Evolutionary conservation across 2,329 filamentous ascomycete genomes (phyloP), one percentile per base, ranked within the genome.

Genomic region (Aspergillus hortae): DNA sequence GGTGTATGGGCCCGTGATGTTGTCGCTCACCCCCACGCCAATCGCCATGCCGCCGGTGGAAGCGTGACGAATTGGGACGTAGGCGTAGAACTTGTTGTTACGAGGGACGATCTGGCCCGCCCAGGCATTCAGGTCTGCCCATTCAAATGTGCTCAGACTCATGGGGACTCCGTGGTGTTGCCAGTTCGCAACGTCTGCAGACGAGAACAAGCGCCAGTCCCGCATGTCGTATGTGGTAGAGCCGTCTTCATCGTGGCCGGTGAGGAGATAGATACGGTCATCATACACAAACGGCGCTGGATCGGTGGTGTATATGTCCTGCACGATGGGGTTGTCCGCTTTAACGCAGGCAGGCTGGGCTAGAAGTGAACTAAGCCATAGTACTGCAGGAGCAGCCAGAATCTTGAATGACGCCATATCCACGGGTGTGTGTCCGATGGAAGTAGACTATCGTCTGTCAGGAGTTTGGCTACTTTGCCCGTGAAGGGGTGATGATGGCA

Each of bases 71-170:
- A 49, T 21, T 2, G 46, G 46, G 17, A 49, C 55, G 6, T 42
- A 71, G 47, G 53, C 65, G 57, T 69, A 72, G 53, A 71, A 72
- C 46, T 64, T 67, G 46, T 61, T 63, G 52, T 71, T 67, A 25
- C 68, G 58, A 15, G 54, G 47, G 12, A 72, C 56, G 2, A 64
- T 61, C 44, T 71, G 68, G 2, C 61, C 63, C 0, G 69, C 69
- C 68, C 68, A 72, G 2, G 68, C 69, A n/a, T 67, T 61, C n/a
- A 50, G 54, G n/a, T 54, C 57, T 10, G 68, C 69, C 69, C 69
- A 72, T 35, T 49, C 49, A 53, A 72, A 72, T 1, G 62, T 66
- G 6, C 51, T 44, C 1, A 71, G 56, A 53, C 50, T 50, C 54
- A 64, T 54, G 44, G 60, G 54, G 1, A 49, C 10, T 14, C 15